phyloP scores from a whole-genome alignment of 352 stramenopile species.

The Salisapilia sapeloensis region DNA sequence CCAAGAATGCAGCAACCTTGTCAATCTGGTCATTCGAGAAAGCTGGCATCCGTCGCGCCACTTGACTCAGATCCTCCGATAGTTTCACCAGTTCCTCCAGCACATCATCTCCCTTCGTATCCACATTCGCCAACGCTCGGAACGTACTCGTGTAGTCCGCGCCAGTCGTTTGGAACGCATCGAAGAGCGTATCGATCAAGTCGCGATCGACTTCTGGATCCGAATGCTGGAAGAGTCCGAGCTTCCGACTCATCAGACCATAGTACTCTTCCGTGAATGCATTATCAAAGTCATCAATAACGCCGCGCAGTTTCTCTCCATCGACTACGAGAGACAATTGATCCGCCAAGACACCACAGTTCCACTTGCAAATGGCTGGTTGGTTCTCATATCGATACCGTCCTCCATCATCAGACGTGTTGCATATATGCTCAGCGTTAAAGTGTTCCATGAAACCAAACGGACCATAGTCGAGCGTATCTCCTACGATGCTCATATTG shows the following conservation, averaged over 20 bases:
- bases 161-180: constrained; percentile 35
- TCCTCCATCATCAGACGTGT: constrained; percentile 61
- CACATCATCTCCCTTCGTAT: constrained; percentile 8
- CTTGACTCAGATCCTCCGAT: constrained; percentile 50
- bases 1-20: constrained; percentile 39
- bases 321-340: constrained; percentile 36
- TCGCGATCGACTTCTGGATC: constrained; percentile 13
- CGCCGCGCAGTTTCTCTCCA: constrained; percentile 9
- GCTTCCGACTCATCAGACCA: constrained; percentile 37
- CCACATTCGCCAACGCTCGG: constrained; percentile 26
- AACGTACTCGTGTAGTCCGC: constrained; percentile 72
- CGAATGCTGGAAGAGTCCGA: constrained; percentile 29
- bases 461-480: constrained; percentile 88
- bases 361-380: constrained; percentile 78
- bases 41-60: constrained; percentile 23
- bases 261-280: constrained; percentile 41
- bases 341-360: constrained; percentile 45
- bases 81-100: constrained; percentile 32
- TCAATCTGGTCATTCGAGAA: constrained; percentile 63
- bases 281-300: constrained; percentile 18
- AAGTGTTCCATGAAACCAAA: constrained; percentile 89
- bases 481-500: constrained; percentile 83
- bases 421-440: constrained; percentile 63
- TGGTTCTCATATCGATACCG: constrained; percentile 75
- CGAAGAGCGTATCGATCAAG: constrained; percentile 31